Evolutionary conservation across 2,329 filamentous ascomycete species (phyloP).

Genomic region (Xylariaceae sp.): DNA sequence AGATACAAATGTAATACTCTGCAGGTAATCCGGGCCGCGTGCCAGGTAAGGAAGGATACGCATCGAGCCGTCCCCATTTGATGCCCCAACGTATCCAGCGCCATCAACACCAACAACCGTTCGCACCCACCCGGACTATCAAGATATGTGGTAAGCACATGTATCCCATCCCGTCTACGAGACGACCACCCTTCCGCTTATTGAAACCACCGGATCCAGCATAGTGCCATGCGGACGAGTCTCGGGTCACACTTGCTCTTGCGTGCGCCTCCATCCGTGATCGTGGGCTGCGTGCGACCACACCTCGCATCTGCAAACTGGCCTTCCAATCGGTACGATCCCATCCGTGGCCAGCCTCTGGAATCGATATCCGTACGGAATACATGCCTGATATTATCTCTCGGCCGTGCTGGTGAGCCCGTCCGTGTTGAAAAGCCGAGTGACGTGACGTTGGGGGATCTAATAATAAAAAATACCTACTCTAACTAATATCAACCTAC

Average conservation of each 20-base stretch:
- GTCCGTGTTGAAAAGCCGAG: background rate
- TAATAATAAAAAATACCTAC: background rate
- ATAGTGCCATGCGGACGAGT: background rate
- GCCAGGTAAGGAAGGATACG: no score
- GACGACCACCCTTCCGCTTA: no score
- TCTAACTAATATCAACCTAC: background rate
- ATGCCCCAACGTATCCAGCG: background rate
- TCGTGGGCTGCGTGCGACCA: slow-evolving; percentile 2
- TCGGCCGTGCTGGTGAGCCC: background rate
- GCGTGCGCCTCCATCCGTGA: slow-evolving; percentile 1
- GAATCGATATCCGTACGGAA: background rate
- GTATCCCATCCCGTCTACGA: no score
- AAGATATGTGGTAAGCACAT: background rate
- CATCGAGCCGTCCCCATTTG: no score
- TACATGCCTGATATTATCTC: background rate
- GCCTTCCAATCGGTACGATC: slow-evolving; percentile 14
- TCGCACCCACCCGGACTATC: background rate
- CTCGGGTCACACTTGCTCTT: background rate
- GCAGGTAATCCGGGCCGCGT: no score
- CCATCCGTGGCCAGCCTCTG: slow-evolving; percentile 4
- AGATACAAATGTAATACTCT: no score
- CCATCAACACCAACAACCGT: background rate
- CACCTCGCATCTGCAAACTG: slow-evolving; percentile 3
- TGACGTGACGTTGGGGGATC: background rate
- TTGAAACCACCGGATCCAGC: background rate